Evolutionary conservation across 306 rosid species (phyloP).

Genomic region (Rosa rugosa): DNA sequence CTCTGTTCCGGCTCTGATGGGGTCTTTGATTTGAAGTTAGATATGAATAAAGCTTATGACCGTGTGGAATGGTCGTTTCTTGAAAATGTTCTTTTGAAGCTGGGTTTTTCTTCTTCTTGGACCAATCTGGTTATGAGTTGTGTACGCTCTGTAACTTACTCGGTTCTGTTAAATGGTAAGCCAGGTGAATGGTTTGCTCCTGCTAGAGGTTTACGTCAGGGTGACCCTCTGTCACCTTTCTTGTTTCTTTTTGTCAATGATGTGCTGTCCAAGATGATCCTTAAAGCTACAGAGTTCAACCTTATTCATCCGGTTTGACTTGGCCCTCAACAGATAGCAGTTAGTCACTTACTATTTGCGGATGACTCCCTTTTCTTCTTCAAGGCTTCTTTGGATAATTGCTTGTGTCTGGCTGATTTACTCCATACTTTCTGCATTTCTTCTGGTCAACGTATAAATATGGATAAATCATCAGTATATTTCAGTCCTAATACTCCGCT

Average conservation of each 20-base stretch:
- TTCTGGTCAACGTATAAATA: background rate
- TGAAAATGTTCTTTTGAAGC: background rate
- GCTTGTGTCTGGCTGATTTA: background rate
- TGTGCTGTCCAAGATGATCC: too few relatives aligned
- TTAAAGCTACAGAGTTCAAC: accelerated
- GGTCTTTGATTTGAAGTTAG: background rate
- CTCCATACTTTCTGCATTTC: background rate
- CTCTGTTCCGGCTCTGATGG: background rate
- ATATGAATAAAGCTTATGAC: background rate
- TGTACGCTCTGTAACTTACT: too few relatives aligned
- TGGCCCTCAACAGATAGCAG: background rate
- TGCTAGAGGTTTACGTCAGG: accelerated
- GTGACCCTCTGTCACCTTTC: too few relatives aligned
- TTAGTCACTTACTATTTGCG: background rate
- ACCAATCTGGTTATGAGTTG: background rate
- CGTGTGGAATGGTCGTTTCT: background rate
- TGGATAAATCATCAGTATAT: background rate
- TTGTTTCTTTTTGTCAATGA: too few relatives aligned
- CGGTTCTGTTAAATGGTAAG: background rate
- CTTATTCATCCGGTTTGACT: background rate
- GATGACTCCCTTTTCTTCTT: background rate
- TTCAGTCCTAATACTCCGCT: background rate
- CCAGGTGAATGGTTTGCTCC: background rate
- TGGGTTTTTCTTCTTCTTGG: background rate
- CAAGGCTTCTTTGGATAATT: background rate